These are phyloP conservation scores for Mucor velutinosus DNA, from an alignment of 371 early-diverging fungal genomes.

Conservation along the genomic window DNA sequence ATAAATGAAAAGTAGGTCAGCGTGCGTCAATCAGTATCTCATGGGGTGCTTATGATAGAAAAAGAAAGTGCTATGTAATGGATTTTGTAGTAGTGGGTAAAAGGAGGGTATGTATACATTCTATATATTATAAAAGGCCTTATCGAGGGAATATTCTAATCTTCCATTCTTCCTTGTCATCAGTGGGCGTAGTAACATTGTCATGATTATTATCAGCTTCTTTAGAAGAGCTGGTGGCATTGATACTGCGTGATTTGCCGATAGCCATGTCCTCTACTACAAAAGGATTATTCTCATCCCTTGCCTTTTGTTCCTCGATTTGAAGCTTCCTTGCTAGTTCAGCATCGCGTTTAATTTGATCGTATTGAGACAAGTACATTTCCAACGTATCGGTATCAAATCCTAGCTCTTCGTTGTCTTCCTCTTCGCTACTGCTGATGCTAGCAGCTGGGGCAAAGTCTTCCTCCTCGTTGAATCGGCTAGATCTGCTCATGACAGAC, in stretches of 20 bases:
- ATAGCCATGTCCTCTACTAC: conserved; percentile 5
- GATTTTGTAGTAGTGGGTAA: background rate
- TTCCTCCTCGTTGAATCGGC: conserved; percentile 29
- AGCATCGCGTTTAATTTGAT: conserved; percentile 32
- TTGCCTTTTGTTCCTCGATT: conserved; percentile 21
- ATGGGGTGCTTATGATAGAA: background rate
- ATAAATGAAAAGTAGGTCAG: background rate
- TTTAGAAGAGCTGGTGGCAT: background rate
- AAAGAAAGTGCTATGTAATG: background rate
- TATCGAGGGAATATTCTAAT: conserved; percentile 17
- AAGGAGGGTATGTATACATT: background rate
- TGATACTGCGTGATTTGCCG: conserved; percentile 3
- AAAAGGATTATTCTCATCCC: conserved; percentile 28
- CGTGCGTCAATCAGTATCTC: background rate
- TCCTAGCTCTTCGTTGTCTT: conserved; percentile 14
- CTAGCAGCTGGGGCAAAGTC: background rate
- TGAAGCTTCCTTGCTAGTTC: conserved; percentile 23
- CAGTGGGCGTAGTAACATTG: background rate
- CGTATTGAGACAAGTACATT: conserved; percentile 17
- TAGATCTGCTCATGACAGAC: conserved; percentile 18
- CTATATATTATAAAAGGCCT: background rate
- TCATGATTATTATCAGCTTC: background rate
- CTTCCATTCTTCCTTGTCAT: conserved; percentile 23
- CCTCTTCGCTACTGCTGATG: conserved; percentile 8
- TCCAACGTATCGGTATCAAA: conserved; percentile 22